Evolutionary conservation across 1,139 yeast genomes (phyloP).

Genomic region (Scheffersomyces insectosa): DNA sequence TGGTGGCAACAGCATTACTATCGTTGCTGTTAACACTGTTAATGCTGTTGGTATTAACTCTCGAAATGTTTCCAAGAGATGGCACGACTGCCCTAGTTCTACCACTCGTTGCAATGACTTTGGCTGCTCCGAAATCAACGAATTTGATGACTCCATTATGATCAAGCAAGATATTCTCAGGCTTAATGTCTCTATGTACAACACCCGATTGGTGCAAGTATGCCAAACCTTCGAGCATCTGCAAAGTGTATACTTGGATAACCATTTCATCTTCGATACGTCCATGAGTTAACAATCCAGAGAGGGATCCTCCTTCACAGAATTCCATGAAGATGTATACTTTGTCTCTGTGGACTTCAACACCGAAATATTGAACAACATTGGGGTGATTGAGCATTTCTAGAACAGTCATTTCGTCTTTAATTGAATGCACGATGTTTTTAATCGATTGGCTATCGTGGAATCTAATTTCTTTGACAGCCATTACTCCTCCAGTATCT

Average conservation of each 20-base stretch:
- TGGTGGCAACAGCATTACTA: constrained; percentile 8
- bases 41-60: constrained; percentile 12
- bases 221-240: constrained; percentile 93
- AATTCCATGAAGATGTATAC: constrained; percentile 97
- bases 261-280: constrained; percentile 95
- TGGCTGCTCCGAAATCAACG: constrained; percentile 98
- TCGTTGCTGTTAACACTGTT: constrained; percentile 10
- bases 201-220: constrained; percentile 95
- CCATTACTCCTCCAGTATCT: constrained; percentile 95
- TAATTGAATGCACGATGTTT: constrained; percentile 82
- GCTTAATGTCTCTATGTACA: constrained; percentile 94
- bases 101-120: constrained; percentile 79
- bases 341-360: constrained; percentile 93
- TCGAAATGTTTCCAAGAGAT: neutral
- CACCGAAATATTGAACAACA: constrained; percentile 94
- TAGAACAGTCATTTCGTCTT: constrained; percentile 94
- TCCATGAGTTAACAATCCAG: constrained; percentile 78
- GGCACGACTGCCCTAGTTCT: constrained; percentile 34
- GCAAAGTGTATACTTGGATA: constrained; percentile 85
- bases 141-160: constrained; percentile 91
- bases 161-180: constrained; percentile 88
- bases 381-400: constrained; percentile 96
- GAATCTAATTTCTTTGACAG: constrained; percentile 91
- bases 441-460: constrained; percentile 87
- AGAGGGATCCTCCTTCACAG: constrained; percentile 94